These are phyloP conservation scores for Pulveroboletus sp. DNA, from an alignment of 768 basidiomycete genomes.

Conservation along the genomic window DNA sequence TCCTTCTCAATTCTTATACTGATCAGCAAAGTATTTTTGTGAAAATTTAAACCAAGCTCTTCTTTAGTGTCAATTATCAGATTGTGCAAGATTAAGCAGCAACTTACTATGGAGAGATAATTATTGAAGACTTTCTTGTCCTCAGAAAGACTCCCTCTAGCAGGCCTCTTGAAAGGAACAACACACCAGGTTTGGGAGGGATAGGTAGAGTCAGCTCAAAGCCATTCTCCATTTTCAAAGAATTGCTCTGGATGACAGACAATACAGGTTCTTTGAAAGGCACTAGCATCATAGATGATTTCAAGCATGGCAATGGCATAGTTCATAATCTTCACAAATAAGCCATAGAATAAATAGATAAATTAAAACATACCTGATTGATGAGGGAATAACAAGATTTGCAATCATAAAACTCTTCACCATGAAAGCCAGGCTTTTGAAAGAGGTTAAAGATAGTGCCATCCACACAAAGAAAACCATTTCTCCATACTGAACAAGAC, in stretches of 20 bases:
- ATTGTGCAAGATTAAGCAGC: no score
- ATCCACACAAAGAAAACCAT: slow-evolving; percentile 12
- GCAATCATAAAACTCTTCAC: slow-evolving; percentile 16
- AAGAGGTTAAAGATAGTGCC: slow-evolving; percentile 10
- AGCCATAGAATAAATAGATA: not conserved
- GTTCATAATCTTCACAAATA: slow-evolving; percentile 2
- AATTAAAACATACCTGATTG: slow-evolving; percentile 9
- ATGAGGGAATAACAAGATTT: slow-evolving; percentile 19
- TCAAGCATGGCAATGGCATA: slow-evolving; percentile 11
- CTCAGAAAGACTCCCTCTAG: slow-evolving; percentile 5
- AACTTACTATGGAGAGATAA: slow-evolving; percentile 24
- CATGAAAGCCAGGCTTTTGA: slow-evolving; percentile 9
- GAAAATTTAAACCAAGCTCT: no score
- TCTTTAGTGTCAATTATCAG: no score
- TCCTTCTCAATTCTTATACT: no score
- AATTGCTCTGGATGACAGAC: not conserved
- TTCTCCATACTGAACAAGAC: not conserved
- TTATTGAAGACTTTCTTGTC: slow-evolving; percentile 21
- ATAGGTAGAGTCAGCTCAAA: slow-evolving; percentile 11
- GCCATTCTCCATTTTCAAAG: slow-evolving; percentile 11
- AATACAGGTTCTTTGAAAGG: not conserved
- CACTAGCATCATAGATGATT: slow-evolving; percentile 7
- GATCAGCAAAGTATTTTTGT: no score
- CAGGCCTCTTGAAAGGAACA: slow-evolving; percentile 22
- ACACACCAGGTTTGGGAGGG: slow-evolving; percentile 17